Percentiles rank a stretch among this genome's conserved stretches.
Conservation (phyloP, 2,329 filamentous ascomycete genomes). For the Aspergillus persii region DNA sequence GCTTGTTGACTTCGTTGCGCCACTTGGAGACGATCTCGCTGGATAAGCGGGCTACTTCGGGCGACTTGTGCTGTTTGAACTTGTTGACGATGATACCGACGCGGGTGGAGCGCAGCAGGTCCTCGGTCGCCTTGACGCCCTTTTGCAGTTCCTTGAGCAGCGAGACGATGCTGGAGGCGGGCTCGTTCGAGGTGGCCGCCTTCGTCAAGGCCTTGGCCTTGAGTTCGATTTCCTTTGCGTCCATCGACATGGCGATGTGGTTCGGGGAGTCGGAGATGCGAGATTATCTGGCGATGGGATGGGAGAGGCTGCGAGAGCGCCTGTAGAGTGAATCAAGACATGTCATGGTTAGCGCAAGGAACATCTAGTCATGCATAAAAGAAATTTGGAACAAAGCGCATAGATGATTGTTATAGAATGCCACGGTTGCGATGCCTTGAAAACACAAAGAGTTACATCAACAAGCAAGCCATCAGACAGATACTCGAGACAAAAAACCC, state of each 20-base stretch:
- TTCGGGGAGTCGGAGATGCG: background rate
- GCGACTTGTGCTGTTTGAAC: slow-evolving; percentile 74
- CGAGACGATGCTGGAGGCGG: slow-evolving; percentile 66
- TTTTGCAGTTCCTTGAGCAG: slow-evolving; percentile 77
- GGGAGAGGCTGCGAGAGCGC: background rate
- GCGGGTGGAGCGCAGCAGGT: slow-evolving; percentile 84
- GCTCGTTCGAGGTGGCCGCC: slow-evolving; percentile 71
- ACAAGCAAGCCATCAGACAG: background rate
- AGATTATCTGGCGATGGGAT: background rate
- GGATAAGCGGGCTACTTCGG: slow-evolving; percentile 69
- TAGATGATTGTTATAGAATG: too few relatives aligned
- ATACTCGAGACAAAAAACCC: background rate
- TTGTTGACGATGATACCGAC: slow-evolving; percentile 89
- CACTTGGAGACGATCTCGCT: slow-evolving; percentile 76
- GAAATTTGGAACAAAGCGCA: background rate
- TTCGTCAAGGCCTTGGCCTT: slow-evolving; percentile 78
- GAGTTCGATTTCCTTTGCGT: slow-evolving; percentile 75
- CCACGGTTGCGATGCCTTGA: background rate
- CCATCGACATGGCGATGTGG: slow-evolving; percentile 53
- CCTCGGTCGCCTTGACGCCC: slow-evolving; percentile 80
- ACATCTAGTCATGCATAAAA: background rate
- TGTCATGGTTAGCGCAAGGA: slow-evolving; percentile 1
- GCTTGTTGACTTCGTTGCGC: slow-evolving; percentile 48
- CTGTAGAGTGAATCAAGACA: background rate
- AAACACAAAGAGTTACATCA: background rate